Percentiles rank a stretch among this genome's conserved stretches.
Evolutionary conservation across 2,329 filamentous ascomycete species (phyloP).

Genomic region (Trichoderma lentiforme): DNA sequence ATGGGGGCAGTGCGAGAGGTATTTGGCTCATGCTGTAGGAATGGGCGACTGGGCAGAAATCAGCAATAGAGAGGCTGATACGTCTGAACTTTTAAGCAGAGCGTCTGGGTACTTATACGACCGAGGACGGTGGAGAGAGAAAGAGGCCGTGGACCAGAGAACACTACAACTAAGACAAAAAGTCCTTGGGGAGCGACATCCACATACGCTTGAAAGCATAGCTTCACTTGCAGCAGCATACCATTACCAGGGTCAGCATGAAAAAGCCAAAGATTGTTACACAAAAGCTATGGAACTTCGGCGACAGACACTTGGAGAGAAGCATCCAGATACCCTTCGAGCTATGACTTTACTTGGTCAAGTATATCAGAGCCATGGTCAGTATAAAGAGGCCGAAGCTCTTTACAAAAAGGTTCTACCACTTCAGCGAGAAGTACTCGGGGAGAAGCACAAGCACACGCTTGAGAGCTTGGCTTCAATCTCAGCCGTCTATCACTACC

Average conservation of each 20-base stretch:
- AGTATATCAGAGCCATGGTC: neutral
- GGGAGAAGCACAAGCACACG: neutral
- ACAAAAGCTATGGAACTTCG: neutral
- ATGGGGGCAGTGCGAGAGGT: neutral
- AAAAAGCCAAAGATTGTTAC: neutral
- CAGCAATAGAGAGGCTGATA: neutral
- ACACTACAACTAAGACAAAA: neutral
- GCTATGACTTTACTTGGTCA: neutral
- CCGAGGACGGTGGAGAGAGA: neutral
- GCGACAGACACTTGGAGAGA: neutral
- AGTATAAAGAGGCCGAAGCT: neutral
- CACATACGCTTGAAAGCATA: neutral
- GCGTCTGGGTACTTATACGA: neutral
- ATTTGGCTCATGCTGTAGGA: neutral
- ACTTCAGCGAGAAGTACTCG: neutral
- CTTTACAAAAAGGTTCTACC: neutral
- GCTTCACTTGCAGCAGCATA: neutral
- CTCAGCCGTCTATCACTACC: neutral
- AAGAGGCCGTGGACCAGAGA: neutral
- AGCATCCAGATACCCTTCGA: neutral
- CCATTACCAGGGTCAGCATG: neutral
- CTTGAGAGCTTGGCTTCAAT: neutral
- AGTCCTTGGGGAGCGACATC: neutral
- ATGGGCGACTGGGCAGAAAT: neutral
- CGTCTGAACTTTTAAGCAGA: neutral